Evolutionary conservation across 208 protist genomes (phyloP).

Genomic region (Acanthamoeba comandoni): DNA sequence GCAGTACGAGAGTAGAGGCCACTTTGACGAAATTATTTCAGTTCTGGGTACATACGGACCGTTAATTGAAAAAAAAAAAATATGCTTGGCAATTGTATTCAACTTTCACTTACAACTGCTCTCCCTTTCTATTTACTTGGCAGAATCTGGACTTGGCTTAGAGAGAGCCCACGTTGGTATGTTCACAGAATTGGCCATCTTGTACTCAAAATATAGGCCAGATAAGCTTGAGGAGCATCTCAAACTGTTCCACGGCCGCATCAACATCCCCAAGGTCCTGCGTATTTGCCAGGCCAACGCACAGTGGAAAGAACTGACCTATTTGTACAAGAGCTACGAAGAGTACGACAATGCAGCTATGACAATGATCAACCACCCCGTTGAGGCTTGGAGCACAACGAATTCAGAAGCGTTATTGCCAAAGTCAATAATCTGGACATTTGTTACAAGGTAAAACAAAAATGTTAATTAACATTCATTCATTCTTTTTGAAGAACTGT

Average conservation of each 20-base stretch:
- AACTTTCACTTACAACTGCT: not conserved
- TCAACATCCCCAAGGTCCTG: slow-evolving; percentile 98
- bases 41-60: slow-evolving; percentile 8
- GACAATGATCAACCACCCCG: slow-evolving; percentile 97
- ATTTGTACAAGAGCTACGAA: slow-evolving; percentile 89
- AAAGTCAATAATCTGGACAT: slow-evolving; percentile 96
- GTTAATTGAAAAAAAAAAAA: not conserved
- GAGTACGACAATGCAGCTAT: slow-evolving; percentile 98
- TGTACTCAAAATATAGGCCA: slow-evolving; percentile 99
- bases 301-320: slow-evolving; percentile 93
- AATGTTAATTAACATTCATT: not conserved
- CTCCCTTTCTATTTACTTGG: slow-evolving; percentile 89
- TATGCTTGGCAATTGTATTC: too few relatives aligned
- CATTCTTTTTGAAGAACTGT: not conserved
- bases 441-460: slow-evolving; percentile 92
- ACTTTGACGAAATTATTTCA: slow-evolving; percentile 83
- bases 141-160: slow-evolving; percentile 94
- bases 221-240: slow-evolving; percentile 99
- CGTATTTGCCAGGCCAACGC: slow-evolving; percentile 93
- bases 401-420: slow-evolving; percentile 97
- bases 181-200: slow-evolving; percentile 98
- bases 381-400: slow-evolving; percentile 96
- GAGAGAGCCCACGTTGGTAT: slow-evolving; percentile 98
- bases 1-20: slow-evolving; percentile 89
- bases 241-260: slow-evolving; percentile 95